Percentiles rank a stretch among this genome's conserved stretches.
Evolutionary conservation across 2,329 filamentous ascomycete genomes (phyloP).

Genomic region (Rosellinia necatrix): DNA sequence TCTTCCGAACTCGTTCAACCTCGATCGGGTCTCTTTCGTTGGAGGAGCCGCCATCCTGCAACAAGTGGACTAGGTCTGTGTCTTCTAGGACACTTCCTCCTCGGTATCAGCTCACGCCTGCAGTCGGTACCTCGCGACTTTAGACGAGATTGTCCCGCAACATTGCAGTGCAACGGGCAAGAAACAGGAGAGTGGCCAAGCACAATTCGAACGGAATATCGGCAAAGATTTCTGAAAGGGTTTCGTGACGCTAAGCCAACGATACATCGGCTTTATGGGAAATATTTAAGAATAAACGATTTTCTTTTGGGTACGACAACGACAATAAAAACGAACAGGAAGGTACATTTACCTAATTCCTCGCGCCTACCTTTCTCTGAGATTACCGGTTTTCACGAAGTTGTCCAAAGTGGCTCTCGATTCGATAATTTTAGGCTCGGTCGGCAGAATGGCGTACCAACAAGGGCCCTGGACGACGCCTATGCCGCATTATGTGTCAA

Average conservation of each 20-base stretch:
- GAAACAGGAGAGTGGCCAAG: constrained; percentile 24
- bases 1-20: neutral
- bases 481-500: constrained; percentile 35
- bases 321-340: neutral
- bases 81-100: constrained; percentile 26
- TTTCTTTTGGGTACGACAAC: neutral
- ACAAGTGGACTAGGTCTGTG: constrained; percentile 9
- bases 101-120: constrained; percentile 3
- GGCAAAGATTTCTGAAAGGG: neutral
- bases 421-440: neutral
- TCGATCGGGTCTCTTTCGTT: neutral
- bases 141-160: constrained; percentile 23
- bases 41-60: neutral
- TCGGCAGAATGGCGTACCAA: constrained; percentile 36
- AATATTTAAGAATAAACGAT: neutral
- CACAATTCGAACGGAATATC: neutral
- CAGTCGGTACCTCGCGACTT: neutral
- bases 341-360: neutral
- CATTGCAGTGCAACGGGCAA: constrained; percentile 19
- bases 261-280: neutral
- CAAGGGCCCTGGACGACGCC: constrained; percentile 36
- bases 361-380: neutral
- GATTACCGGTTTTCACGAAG: neutral
- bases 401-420: neutral
- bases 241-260: neutral